phyloP scores from a whole-genome alignment of 176 grass and related monocot species.

The Avena sativa region DNA sequence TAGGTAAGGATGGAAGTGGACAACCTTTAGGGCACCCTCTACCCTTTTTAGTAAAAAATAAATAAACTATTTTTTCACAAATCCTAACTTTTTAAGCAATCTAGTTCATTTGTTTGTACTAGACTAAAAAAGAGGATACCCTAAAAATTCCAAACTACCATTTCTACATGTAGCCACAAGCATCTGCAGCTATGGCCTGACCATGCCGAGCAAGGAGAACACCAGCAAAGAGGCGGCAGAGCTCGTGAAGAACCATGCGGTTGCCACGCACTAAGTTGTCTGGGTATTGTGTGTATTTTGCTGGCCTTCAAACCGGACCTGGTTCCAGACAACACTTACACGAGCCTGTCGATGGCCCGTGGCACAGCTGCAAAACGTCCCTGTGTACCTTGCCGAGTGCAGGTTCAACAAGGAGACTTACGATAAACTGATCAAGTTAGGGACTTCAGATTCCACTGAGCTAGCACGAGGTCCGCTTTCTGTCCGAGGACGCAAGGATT shows the following conservation, averaged over 20 bases:
- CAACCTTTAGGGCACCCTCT: too few species aligned
- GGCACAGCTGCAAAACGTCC: neutral
- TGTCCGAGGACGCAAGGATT: neutral
- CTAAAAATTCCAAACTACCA: too few species aligned
- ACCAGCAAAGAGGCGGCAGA: too few species aligned
- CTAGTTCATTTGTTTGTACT: too few species aligned
- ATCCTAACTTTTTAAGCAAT: too few species aligned
- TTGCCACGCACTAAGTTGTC: constrained; percentile 18
- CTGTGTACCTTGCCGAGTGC: neutral
- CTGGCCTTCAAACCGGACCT: neutral
- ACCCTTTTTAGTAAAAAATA: too few species aligned
- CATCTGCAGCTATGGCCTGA: constrained; percentile 14
- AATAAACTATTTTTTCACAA: too few species aligned
- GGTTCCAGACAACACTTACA: neutral
- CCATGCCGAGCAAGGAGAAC: too few species aligned
- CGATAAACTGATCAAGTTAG: neutral
- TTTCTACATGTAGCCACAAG: constrained; percentile 22
- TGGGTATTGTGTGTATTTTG: constrained; percentile 10
- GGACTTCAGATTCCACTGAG: neutral
- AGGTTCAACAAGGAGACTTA: neutral
- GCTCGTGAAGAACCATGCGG: neutral
- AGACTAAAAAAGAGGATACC: too few species aligned
- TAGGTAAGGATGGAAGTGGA: too few species aligned
- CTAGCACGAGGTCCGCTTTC: too few species aligned
- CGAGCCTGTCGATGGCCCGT: neutral